Conservation (phyloP, 2,329 filamentous ascomycete species). For the Colletotrichum plurivorum region DNA sequence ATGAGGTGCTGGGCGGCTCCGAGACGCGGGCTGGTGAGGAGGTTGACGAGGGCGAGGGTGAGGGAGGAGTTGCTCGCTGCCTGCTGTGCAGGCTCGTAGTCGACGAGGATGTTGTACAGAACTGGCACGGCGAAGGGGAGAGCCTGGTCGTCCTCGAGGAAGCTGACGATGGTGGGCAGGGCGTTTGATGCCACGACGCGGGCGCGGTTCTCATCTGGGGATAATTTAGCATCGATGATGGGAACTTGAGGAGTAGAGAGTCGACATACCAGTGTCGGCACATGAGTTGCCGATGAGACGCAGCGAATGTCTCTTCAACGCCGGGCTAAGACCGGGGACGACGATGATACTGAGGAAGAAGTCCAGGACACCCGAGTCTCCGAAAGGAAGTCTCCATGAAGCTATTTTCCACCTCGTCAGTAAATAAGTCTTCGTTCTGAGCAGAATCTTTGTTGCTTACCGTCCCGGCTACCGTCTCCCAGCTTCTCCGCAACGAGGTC, state of each 20-base stretch:
- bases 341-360: conserved; percentile 67
- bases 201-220: conserved; percentile 70
- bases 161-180: conserved; percentile 62
- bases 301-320: conserved; percentile 67
- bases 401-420: conserved; percentile 52
- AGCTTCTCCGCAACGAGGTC: conserved; percentile 65
- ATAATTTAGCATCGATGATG: not conserved
- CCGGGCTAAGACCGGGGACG: conserved; percentile 53
- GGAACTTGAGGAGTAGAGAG: not conserved
- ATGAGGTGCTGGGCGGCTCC: conserved; percentile 59
- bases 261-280: conserved; percentile 67
- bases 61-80: conserved; percentile 65
- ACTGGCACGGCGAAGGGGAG: conserved; percentile 70
- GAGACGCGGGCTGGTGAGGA: conserved; percentile 63
- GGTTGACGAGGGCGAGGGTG: conserved; percentile 62
- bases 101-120: conserved; percentile 73
- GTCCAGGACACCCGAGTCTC: conserved; percentile 69
- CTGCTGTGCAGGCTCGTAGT: conserved; percentile 74
- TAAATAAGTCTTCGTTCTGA: too few relatives aligned
- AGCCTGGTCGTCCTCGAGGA: conserved; percentile 63
- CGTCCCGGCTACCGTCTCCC: conserved; percentile 69
- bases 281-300: conserved; percentile 74
- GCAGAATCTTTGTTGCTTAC: conserved; percentile 54
- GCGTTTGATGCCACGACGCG: conserved; percentile 65
- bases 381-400: conserved; percentile 69